These are phyloP conservation scores for Erodium chrysanthum DNA, from an alignment of 441 rosid species.

Conservation along the genomic window DNA sequence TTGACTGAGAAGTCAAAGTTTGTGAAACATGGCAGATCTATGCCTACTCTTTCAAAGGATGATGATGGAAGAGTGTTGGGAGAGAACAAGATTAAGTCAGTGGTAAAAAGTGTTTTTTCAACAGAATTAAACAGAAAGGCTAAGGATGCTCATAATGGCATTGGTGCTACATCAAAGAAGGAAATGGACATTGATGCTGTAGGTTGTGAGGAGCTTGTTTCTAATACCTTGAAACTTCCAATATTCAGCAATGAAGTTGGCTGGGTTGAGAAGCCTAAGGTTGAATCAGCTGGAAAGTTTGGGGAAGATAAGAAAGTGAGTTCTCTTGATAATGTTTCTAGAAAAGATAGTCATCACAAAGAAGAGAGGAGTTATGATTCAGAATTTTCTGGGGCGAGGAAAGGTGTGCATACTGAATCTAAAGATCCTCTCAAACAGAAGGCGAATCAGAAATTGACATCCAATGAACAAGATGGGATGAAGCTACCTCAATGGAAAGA, in stretches of 20 bases:
- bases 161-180: conserved; percentile 30
- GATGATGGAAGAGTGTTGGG: conserved; percentile 27
- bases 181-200: conserved; percentile 28
- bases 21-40: conserved; percentile 23
- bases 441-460: conserved; percentile 29
- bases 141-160: conserved; percentile 29
- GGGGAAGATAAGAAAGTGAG: conserved; percentile 7
- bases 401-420: conserved; percentile 32
- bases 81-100: conserved; percentile 35
- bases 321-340: not conserved
- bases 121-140: conserved; percentile 29
- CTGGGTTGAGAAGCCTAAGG: conserved; percentile 38
- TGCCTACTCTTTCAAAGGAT: conserved; percentile 23
- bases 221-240: conserved; percentile 57
- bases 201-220: conserved; percentile 48
- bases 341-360: conserved; percentile 24
- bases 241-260: conserved; percentile 31
- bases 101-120: conserved; percentile 34
- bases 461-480: conserved; percentile 29
- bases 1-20: conserved; percentile 30
- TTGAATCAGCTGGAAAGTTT: conserved; percentile 19
- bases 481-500: conserved; percentile 38
- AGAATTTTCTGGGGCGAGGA: conserved; percentile 29
- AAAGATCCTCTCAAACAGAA: conserved; percentile 32
- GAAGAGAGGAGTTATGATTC: conserved; percentile 19